Evolutionary conservation across 1,284 basidiomycete genomes (phyloP).

Genomic region (Leccinum griseonigrum): DNA sequence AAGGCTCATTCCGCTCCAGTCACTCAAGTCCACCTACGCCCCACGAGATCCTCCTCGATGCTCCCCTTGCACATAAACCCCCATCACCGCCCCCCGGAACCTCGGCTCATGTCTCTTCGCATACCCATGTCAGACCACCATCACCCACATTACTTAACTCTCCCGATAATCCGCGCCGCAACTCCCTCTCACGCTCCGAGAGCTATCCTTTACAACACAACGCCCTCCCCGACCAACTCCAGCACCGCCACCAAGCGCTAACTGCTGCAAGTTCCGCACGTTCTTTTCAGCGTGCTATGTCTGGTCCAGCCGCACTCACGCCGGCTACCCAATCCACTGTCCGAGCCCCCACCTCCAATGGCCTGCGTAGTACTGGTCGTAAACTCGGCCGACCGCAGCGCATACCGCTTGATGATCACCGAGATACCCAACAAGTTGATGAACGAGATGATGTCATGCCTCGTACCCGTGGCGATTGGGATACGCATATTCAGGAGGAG

Average conservation of each 20-base stretch:
- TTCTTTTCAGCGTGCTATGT: slow-evolving; percentile 61
- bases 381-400: slow-evolving; percentile 40
- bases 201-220: slow-evolving; percentile 40
- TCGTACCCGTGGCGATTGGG: slow-evolving; percentile 30
- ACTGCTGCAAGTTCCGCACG: slow-evolving; percentile 30
- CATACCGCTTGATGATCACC: slow-evolving; percentile 40
- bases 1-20: slow-evolving; percentile 35
- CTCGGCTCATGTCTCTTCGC: slow-evolving; percentile 21
- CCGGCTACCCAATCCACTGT: slow-evolving; percentile 30
- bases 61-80: slow-evolving; percentile 20
- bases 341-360: slow-evolving; percentile 30
- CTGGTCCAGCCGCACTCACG: slow-evolving; percentile 46
- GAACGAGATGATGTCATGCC: slow-evolving; percentile 35
- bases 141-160: slow-evolving; percentile 37
- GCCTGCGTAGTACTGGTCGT: slow-evolving; percentile 34
- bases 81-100: slow-evolving; percentile 25
- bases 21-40: slow-evolving; percentile 42
- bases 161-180: slow-evolving; percentile 38
- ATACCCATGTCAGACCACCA: slow-evolving; percentile 29
- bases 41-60: slow-evolving; percentile 27
- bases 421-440: slow-evolving; percentile 37
- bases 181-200: slow-evolving; percentile 64
- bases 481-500: slow-evolving; percentile 28
- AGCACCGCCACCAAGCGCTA: slow-evolving; percentile 24
- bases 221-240: slow-evolving; percentile 21